Conservation (phyloP, 2,329 filamentous ascomycete genomes). For the Oidium heveae region DNA sequence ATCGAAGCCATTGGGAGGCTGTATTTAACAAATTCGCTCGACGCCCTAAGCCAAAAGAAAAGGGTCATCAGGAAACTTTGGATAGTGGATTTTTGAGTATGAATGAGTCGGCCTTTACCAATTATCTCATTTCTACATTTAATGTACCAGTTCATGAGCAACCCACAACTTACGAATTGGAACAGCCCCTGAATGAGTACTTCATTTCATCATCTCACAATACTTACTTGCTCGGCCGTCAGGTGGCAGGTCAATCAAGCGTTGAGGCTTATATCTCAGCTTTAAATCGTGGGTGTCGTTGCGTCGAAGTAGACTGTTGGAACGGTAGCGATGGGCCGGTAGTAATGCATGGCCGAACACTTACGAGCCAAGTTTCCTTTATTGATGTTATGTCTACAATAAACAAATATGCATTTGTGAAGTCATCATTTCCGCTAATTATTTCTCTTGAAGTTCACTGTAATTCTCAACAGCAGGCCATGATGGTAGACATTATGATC, state of each 20-base stretch:
- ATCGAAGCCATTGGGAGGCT: constrained; percentile 39
- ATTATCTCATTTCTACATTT: constrained; percentile 48
- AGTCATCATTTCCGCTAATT: constrained; percentile 71
- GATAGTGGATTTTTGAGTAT: constrained; percentile 31
- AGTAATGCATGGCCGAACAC: constrained; percentile 72
- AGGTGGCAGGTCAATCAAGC: constrained; percentile 73
- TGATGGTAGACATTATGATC: constrained; percentile 78
- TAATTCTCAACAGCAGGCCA: constrained; percentile 52
- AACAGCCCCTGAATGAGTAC: constrained; percentile 83
- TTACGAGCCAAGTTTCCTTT: constrained; percentile 76
- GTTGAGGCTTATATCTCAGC: constrained; percentile 87
- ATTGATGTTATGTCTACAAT: constrained; percentile 80
- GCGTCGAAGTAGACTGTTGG: constrained; percentile 96
- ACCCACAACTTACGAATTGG: constrained; percentile 36
- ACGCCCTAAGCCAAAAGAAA: constrained; percentile 24
- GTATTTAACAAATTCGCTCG: constrained; percentile 48
- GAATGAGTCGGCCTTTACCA: constrained; percentile 53
- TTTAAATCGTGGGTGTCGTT: constrained; percentile 70
- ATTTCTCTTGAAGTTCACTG: constrained; percentile 94
- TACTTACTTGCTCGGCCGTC: constrained; percentile 79
- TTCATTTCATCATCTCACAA: constrained; percentile 98
- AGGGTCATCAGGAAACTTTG: constrained; percentile 18
- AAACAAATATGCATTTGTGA: constrained; percentile 78
- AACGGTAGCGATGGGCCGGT: constrained; percentile 73
- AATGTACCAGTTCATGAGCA: constrained; percentile 42